These are phyloP conservation scores for Physcomitrium patens DNA, from an alignment of 225 moss, liverwort and hornwort species.

Conservation along the genomic window DNA sequence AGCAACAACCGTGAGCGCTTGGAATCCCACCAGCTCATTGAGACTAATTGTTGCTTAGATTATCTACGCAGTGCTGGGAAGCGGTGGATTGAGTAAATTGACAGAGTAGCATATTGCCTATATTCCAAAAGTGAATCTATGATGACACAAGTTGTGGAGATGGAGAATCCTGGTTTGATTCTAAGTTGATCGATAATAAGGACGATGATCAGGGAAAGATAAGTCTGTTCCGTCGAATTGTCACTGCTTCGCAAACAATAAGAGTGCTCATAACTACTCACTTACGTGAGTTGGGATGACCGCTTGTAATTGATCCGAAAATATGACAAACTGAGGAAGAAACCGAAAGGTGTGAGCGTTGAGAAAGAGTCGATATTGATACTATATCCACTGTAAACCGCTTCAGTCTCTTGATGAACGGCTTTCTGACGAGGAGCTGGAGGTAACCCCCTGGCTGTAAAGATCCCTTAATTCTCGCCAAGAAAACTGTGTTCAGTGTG, in stretches of 20 bases:
- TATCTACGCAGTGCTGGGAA: constrained; percentile 67
- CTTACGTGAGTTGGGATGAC: constrained; percentile 63
- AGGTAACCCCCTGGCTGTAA: constrained; percentile 46
- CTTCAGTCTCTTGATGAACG: constrained; percentile 24
- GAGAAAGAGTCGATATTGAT: constrained; percentile 27
- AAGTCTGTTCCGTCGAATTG: constrained; percentile 58
- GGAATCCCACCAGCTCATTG: constrained; percentile 70
- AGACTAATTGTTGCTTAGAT: constrained; percentile 64
- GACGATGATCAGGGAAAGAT: constrained; percentile 63
- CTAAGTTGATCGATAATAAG: constrained; percentile 65
- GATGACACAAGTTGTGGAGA: constrained; percentile 69
- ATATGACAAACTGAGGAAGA: constrained; percentile 66
- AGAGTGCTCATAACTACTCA: constrained; percentile 68
- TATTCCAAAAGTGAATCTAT: constrained; percentile 64
- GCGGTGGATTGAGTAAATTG: constrained; percentile 63
- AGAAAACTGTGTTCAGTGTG: constrained; percentile 44
- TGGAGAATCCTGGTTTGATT: constrained; percentile 69
- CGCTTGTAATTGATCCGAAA: constrained; percentile 68
- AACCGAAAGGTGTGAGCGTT: constrained; percentile 55
- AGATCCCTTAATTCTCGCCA: constrained; percentile 44
- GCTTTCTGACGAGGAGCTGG: constrained; percentile 29
- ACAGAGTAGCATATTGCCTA: constrained; percentile 60
- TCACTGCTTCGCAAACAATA: constrained; percentile 59
- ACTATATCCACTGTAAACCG: constrained; percentile 22
- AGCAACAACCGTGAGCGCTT: not conserved